A percentile compares a stretch with the other conserved stretches of the same genome.
Conservation (phyloP, 2,329 filamentous ascomycete genomes). For the Penicillium sp. region DNA sequence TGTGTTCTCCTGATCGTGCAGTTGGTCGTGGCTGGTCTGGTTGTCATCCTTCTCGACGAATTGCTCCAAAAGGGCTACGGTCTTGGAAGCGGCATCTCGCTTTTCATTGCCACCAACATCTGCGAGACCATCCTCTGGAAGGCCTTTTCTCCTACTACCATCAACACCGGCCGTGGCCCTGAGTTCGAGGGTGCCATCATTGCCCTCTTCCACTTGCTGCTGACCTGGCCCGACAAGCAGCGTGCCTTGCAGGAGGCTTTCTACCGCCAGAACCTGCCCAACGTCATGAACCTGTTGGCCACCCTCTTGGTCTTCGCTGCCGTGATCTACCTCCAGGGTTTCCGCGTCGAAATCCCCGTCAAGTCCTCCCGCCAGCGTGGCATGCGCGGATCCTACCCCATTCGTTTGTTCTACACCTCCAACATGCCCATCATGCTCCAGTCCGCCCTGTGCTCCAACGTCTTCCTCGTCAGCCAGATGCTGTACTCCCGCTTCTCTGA, state of each 20-base stretch:
- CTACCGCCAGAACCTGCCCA: constrained; percentile 98
- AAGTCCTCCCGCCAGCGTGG: constrained; percentile 99
- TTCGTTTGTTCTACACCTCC: constrained; percentile 99
- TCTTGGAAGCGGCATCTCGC: constrained; percentile 95
- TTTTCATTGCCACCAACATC: constrained; percentile 99
- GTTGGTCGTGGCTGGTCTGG: constrained; percentile 93
- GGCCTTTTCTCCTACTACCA: constrained; percentile 97
- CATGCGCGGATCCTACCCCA: constrained; percentile 94
- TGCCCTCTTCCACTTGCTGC: constrained; percentile 92
- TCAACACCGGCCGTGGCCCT: constrained; percentile 98
- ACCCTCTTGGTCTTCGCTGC: constrained; percentile 91
- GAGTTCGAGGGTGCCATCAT: constrained; percentile 99
- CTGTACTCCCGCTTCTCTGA: constrained; percentile 98
- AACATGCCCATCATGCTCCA: constrained; percentile 99
- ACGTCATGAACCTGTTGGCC: constrained; percentile 97
- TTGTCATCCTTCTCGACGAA: constrained; percentile 98
- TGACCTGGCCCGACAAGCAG: constrained; percentile 99
- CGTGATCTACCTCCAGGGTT: constrained; percentile 98
- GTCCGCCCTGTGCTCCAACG: constrained; percentile 95
- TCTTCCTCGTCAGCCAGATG: constrained; percentile 99
- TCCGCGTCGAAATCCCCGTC: constrained; percentile 99
- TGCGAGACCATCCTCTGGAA: constrained; percentile 99
- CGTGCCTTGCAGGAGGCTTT: constrained; percentile 97
- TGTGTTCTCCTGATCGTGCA: constrained; percentile 98
- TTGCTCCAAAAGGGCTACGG: constrained; percentile 99